Conservation (phyloP, 441 rosid species). For the Eutrema salsugineum region DNA sequence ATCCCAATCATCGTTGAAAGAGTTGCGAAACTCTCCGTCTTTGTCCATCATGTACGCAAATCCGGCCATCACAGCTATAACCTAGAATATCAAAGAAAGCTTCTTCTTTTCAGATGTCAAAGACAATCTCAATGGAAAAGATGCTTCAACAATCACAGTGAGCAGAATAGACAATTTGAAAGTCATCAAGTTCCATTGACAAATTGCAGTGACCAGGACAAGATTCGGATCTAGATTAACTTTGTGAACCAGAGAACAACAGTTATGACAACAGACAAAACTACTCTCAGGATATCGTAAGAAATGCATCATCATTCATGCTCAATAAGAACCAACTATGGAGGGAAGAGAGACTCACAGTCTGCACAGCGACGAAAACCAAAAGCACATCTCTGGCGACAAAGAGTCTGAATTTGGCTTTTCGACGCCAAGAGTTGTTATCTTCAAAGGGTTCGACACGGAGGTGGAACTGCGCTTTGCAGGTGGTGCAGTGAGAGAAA, state of each 20-base stretch:
- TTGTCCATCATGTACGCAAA: slow-evolving; percentile 91
- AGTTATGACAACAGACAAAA: background rate
- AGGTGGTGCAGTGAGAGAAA: slow-evolving; percentile 89
- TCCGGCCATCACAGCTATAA: slow-evolving; percentile 71
- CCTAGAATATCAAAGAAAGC: slow-evolving; percentile 37
- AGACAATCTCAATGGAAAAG: background rate
- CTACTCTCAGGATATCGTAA: background rate
- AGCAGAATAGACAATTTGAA: background rate
- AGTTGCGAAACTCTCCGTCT: slow-evolving; percentile 88
- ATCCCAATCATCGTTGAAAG: slow-evolving; percentile 97
- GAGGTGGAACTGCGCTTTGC: slow-evolving; percentile 91
- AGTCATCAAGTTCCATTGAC: background rate
- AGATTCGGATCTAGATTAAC: background rate
- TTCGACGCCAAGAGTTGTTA: slow-evolving; percentile 76
- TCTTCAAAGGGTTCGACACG: slow-evolving; percentile 72
- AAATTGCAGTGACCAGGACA: background rate
- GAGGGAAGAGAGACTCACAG: slow-evolving; percentile 37
- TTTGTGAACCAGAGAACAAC: background rate
- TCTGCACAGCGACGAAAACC: slow-evolving; percentile 86
- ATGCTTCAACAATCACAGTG: background rate
- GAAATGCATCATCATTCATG: background rate
- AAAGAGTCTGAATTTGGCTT: slow-evolving; percentile 83
- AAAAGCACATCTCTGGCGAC: slow-evolving; percentile 94
- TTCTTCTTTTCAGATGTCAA: background rate
- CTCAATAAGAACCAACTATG: too few relatives aligned